Base-by-base conservation (phyloP, 495 filamentous ascomycete genomes). In the Trichocladium antarcticum region DNA sequence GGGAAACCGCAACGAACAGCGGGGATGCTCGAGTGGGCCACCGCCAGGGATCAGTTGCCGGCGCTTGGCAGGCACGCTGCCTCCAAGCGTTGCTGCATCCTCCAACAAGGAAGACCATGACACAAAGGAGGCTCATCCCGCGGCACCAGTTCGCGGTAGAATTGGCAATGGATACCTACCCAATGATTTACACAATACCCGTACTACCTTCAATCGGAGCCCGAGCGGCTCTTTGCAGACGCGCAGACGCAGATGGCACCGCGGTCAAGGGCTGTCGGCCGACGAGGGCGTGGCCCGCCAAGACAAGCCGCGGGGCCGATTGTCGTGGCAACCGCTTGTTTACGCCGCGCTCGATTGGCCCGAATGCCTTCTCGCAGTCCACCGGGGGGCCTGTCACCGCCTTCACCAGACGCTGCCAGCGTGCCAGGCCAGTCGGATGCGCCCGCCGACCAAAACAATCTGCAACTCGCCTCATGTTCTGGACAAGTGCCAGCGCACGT, bases 401-500 rank as follows among this genome's bases (percentile, higher is more conserved):
- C 17, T 39, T 49, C 47, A 15, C 9, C 19, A 6, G 10, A n/a
- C 20, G 19, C 34, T 32, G 34, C 36, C 21, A 38, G 16, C 19
- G 21, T 28, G 31, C 42, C 41, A 43, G 49, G 27, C 40, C 43
- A 53, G 50, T 53, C 40, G 44, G 31, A 38, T 32, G 10, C 22
- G 17, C 38, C 44, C 22, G 29, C 31, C 31, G 19, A 14, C 17
- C 40, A 32, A 47, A 50, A 48, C 42, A 44, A 43, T 28, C 41
- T 24, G 28, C 51, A 47, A 41, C 51, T n/a, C 7, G 15, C 38
- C 35, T 12, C 42, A 32, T 32, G 24, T 50, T 46, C 37, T 34
- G 37, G 48, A 34, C 37, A 27, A 44, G 15, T 53, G 60, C 60
- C 54, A 62, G 54, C 60, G 40, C 60, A 62, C 56, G 57, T 35